Conservation (phyloP, 176 grass and related monocot genomes). For the Zoysia pacifica region DNA sequence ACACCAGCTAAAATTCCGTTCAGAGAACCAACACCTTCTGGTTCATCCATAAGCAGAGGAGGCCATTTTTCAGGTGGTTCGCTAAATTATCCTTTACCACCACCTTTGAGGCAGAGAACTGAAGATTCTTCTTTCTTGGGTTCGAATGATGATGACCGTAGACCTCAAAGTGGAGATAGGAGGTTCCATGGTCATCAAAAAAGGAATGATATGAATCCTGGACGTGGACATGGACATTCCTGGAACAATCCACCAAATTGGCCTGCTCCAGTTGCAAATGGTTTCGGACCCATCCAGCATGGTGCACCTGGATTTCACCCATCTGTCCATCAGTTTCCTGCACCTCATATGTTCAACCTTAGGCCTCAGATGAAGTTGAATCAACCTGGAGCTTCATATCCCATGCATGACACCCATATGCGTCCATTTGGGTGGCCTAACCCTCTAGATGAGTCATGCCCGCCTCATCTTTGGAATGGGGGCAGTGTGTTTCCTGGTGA, state of each 20-base stretch:
- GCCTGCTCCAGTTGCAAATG: conserved; percentile 76
- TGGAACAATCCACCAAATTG: conserved; percentile 85
- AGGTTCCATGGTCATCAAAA: conserved; percentile 66
- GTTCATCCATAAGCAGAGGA: conserved; percentile 62
- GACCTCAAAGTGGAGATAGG: conserved; percentile 61
- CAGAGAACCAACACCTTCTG: conserved; percentile 78
- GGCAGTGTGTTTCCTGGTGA: conserved; percentile 64
- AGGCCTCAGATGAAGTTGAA: conserved; percentile 79
- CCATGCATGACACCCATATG: conserved; percentile 76
- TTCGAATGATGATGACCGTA: conserved; percentile 70
- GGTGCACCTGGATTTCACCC: conserved; percentile 82
- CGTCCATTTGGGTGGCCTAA: conserved; percentile 89
- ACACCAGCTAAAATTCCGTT: conserved; percentile 52
- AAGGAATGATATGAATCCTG: conserved; percentile 68
- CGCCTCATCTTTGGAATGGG: conserved; percentile 69
- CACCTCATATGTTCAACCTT: conserved; percentile 77
- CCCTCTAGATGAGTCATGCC: conserved; percentile 68
- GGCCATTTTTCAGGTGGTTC: conserved; percentile 57
- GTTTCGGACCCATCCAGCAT: conserved; percentile 80
- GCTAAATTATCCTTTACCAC: conserved; percentile 59
- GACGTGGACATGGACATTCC: conserved; percentile 60
- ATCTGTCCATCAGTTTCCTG: conserved; percentile 67
- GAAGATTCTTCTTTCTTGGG: conserved; percentile 67
- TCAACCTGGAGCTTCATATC: conserved; percentile 80
- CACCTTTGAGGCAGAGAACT: conserved; percentile 51